Conservation (phyloP, 176 grass and related monocot species). For the Oryza coarctata region DNA sequence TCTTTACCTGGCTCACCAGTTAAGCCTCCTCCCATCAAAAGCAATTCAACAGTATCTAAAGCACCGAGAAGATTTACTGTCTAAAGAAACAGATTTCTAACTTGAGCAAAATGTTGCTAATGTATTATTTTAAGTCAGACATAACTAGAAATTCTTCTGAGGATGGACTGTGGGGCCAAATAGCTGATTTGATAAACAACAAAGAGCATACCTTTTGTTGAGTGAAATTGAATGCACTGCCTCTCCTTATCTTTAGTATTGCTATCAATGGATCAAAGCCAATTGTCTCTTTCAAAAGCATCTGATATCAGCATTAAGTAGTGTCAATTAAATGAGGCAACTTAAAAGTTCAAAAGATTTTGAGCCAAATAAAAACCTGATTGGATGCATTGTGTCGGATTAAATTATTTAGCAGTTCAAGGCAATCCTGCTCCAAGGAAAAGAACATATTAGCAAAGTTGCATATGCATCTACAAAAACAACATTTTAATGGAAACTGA, state of each 20-base stretch:
- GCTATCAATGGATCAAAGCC: slow-evolving; percentile 96
- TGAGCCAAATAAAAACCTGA: slow-evolving; percentile 58
- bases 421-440: slow-evolving; percentile 73
- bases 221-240: slow-evolving; percentile 98
- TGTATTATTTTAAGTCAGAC: slow-evolving; percentile 14
- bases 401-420: slow-evolving; percentile 96
- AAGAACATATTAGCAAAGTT: slow-evolving; percentile 32
- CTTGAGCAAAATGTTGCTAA: slow-evolving; percentile 37
- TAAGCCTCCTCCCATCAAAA: slow-evolving; percentile 66
- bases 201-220: slow-evolving; percentile 77
- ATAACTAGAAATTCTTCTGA: slow-evolving; percentile 13
- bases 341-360: slow-evolving; percentile 34
- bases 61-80: slow-evolving; percentile 95
- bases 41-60: slow-evolving; percentile 89
- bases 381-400: slow-evolving; percentile 87
- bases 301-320: slow-evolving; percentile 55
- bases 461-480: slow-evolving; percentile 21
- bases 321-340: slow-evolving; percentile 14
- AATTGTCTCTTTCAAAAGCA: slow-evolving; percentile 97
- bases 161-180: slow-evolving; percentile 8
- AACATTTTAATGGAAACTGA: slow-evolving; percentile 16
- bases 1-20: slow-evolving; percentile 65
- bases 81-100: slow-evolving; percentile 61
- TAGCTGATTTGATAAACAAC: slow-evolving; percentile 13
- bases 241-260: slow-evolving; percentile 96